Evolutionary conservation across 1,139 yeast species (phyloP), one percentile per base, ranked within the genome.

Genomic region (Saccharomyces hybrid): DNA sequence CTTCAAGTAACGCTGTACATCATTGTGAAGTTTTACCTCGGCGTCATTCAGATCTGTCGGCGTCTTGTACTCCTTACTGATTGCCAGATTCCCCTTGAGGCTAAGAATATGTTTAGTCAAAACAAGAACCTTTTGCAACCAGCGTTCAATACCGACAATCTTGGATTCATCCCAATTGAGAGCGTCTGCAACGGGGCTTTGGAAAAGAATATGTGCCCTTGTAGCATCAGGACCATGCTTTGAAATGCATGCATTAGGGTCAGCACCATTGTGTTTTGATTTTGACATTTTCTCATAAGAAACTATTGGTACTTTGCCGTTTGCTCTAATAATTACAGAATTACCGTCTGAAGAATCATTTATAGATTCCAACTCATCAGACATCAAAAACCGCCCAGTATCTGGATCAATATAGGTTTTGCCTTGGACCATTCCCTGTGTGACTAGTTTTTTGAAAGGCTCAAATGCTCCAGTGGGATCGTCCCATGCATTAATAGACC

Each of bases 401-500:
- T 70, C 72, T 1, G 96, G 95, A 62, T 90, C 86, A 11, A 78
- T 75, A 62, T 70, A 87, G 0, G 99, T 93, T 65, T 81, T 83
- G 1, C 98, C 98, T 61, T 91, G 97, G 3, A 93, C 99, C 99
- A 93, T 93, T 14, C 99, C 99, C 68, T 91, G 99, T 1, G 98
- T 91, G 1, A 93, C 84, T 47, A 93, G 75, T 57, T 80, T 81
- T 54, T 74, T 79, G 63, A 93, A 82, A 0, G 99, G 98, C 66
- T 93, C 99, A 38, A 88, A 88, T 11, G 73, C 73, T 51, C 74
- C 64, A 14, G 66, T 66, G 3, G 79, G 75, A 11, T 81, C 82
- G 51, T 75, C 73, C 81, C 84, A 81, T 76, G 83, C 78, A 0
- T 84, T 84, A 52, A 79, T 78, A 31, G 79, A 78, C 9, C 81